phyloP scores from a whole-genome alignment of 179 eudicot genomes.

The Gypsophila paniculata region DNA sequence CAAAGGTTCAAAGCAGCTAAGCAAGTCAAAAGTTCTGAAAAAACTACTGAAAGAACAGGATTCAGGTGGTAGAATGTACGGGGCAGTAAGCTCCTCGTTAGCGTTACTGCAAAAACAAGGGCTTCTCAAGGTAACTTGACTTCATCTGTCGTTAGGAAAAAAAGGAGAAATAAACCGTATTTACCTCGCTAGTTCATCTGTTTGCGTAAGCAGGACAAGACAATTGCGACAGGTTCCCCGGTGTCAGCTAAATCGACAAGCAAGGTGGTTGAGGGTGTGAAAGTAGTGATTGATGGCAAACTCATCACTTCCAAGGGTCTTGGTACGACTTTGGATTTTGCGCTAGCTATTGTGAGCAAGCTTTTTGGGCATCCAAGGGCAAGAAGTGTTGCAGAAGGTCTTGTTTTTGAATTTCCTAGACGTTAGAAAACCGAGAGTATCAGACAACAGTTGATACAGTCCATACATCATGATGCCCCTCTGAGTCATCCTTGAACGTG shows the following conservation, averaged over 20 bases:
- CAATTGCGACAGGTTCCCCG: conserved; percentile 54
- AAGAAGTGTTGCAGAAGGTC: conserved; percentile 93
- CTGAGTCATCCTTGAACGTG: not conserved
- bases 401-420: conserved; percentile 69
- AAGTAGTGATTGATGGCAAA: conserved; percentile 82
- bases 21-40: conserved; percentile 65
- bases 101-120: conserved; percentile 61
- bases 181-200: conserved; percentile 12
- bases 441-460: not conserved
- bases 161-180: not conserved
- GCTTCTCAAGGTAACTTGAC: conserved; percentile 60
- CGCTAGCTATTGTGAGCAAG: conserved; percentile 79
- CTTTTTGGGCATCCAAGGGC: conserved; percentile 79
- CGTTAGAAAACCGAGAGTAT: conserved; percentile 19
- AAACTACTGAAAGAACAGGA: conserved; percentile 83
- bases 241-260: conserved; percentile 32
- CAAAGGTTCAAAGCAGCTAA: conserved; percentile 52
- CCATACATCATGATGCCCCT: not conserved
- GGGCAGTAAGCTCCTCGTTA: conserved; percentile 63
- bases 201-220: conserved; percentile 51
- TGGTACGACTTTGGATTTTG: conserved; percentile 53
- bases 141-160: too few relatives aligned
- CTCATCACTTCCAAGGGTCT: conserved; percentile 78
- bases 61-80: conserved; percentile 57
- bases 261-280: conserved; percentile 38